Base-by-base conservation (phyloP, 164 flowering plant genomes). In the Magnolia officinalis region DNA sequence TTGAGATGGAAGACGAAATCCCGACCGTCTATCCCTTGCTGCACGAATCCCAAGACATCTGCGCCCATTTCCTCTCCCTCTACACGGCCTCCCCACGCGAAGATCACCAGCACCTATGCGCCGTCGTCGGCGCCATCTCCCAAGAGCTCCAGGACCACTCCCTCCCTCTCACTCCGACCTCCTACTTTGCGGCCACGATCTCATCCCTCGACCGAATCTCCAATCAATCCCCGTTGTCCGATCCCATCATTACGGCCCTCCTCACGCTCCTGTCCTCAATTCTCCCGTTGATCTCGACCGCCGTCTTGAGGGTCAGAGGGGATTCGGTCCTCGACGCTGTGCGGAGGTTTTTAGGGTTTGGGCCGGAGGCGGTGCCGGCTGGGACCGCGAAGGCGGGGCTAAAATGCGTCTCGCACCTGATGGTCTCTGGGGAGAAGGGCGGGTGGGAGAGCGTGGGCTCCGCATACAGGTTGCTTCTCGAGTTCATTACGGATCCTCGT, bases 41-140 rank as follows among this genome's bases (percentile, higher is more conserved):
- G 31, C n/a, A 29, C n/a, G 85, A 81, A 3, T 11, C 63, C 23
- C 89, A 80, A 14, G 87, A 87, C 70, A 70, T 95, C 74, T 85
- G 94, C 77, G 70, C 64, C 21, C 78, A 81, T 0, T 69, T 95
- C 11, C 87, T 92, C 59, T 76, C 90, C 4, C 83, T 86, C 55
- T 87, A 82, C 83, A 58, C 83, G 73, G 66, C 77, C 45, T 91
- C 99, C 49, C 63, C 45, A 0, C 75, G 81, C 64, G 92, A 89
- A 29, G 88, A 88, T n/a, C 95, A 94, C 82, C 89, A 85, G 71
- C 94, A 84, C 80, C 82, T 96, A 51, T 96, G 99, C 82, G 79
- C 92, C 0, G 87, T 82, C 73, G 72, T 92, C 2, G 95, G 96
- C 75, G 84, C 90, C 77, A 92, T 93, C 84, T 80, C 97, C 1